Evolutionary conservation across 1,284 basidiomycete genomes (phyloP).

Genomic region (Malassezia sp.): DNA sequence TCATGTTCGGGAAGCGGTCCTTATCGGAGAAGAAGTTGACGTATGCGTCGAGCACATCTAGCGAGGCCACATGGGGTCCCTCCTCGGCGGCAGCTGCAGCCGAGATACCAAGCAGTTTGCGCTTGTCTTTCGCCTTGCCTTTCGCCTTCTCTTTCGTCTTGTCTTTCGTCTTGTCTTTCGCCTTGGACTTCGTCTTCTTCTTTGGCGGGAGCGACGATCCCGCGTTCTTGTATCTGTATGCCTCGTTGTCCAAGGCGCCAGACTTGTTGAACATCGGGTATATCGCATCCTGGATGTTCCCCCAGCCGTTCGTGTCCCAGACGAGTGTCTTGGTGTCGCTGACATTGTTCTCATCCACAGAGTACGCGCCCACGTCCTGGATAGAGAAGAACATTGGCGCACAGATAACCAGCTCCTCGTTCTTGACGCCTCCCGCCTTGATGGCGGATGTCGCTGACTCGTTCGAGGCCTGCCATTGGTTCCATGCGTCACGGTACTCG

Average conservation of each 20-base stretch:
- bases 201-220: too few species aligned
- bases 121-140: neutral
- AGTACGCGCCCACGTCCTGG: constrained; percentile 27
- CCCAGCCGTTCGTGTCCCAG: constrained; percentile 26
- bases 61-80: constrained; percentile 15
- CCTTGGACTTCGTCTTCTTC: neutral
- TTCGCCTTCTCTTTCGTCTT: neutral
- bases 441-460: constrained; percentile 18
- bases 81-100: neutral
- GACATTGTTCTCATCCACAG: constrained; percentile 6
- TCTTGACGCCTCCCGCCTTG: constrained; percentile 16
- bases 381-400: constrained; percentile 34
- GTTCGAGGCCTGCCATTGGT: constrained; percentile 36
- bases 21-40: constrained; percentile 26
- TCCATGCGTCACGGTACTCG: constrained; percentile 36
- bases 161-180: neutral
- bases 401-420: constrained; percentile 32
- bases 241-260: constrained; percentile 7
- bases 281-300: constrained; percentile 20
- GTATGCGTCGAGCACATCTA: constrained; percentile 32
- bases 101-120: neutral
- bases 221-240: neutral
- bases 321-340: constrained; percentile 11
- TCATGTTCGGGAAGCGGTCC: constrained; percentile 27
- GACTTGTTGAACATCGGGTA: constrained; percentile 17